phyloP scores from a whole-genome alignment of 2,329 filamentous ascomycete species.

The Aspergillus melleus region DNA sequence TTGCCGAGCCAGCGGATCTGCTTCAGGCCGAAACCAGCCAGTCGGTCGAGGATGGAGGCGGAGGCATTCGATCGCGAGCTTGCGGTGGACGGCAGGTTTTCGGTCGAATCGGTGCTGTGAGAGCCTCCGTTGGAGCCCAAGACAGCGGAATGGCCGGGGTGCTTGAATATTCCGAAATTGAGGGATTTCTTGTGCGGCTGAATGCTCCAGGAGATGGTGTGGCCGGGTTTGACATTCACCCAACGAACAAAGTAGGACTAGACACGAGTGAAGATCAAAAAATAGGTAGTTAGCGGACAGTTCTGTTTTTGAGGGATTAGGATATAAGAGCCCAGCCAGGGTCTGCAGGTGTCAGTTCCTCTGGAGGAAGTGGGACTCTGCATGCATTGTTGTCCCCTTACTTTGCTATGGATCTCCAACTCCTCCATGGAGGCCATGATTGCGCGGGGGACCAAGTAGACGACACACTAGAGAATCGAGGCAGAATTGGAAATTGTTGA shows the following conservation, averaged over 20 bases:
- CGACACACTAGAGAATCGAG: not conserved
- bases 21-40: constrained; percentile 62
- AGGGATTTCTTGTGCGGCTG: constrained; percentile 98
- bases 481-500: not conserved
- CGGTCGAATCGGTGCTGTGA: constrained; percentile 38
- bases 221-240: constrained; percentile 85
- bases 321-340: not conserved
- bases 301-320: not conserved
- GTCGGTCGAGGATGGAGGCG: constrained; percentile 68
- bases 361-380: not conserved
- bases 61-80: constrained; percentile 65
- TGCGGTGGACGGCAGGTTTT: constrained; percentile 34
- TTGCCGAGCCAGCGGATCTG: constrained; percentile 80
- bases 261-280: constrained; percentile 58
- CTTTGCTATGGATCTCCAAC: constrained; percentile 96
- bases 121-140: constrained; percentile 46
- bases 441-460: constrained; percentile 11
- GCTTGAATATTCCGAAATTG: constrained; percentile 97
- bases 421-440: constrained; percentile 92
- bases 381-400: constrained; percentile 44
- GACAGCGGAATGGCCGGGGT: constrained; percentile 70
- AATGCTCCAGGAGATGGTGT: constrained; percentile 96
- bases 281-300: constrained; percentile 23
- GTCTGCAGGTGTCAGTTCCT: not conserved
- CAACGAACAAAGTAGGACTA: constrained; percentile 98